Conservation (phyloP, 805 yeast species). For the Saturnispora diversa region DNA sequence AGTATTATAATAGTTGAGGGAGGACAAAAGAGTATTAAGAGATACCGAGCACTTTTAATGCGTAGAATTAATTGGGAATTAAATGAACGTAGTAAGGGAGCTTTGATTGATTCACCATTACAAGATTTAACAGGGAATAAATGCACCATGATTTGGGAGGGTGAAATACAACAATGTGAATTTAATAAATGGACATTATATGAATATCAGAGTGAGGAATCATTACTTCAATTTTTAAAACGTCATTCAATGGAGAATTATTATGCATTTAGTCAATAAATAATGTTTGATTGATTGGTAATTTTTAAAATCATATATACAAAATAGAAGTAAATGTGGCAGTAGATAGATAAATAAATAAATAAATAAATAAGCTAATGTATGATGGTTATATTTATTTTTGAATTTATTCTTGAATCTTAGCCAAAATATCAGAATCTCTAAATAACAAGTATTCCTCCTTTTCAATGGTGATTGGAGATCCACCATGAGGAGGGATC, state of each 20-base stretch:
- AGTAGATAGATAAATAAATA: no score
- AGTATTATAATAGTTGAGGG: constrained; percentile 72
- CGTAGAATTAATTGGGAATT: constrained; percentile 66
- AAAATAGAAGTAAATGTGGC: no score
- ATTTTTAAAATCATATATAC: no score
- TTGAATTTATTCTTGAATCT: constrained; percentile 56
- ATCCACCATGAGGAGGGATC: constrained; percentile 93
- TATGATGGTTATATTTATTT: no score
- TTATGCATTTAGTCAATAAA: no score
- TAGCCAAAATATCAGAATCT: constrained; percentile 92
- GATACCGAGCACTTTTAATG: constrained; percentile 53
- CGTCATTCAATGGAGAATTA: constrained; percentile 51
- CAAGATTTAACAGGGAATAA: constrained; percentile 37
- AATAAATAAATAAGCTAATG: no score
- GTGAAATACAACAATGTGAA: constrained; percentile 43
- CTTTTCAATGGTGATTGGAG: constrained; percentile 68
- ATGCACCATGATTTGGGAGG: constrained; percentile 61
- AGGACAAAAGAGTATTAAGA: constrained; percentile 49
- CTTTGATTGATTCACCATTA: constrained; percentile 7
- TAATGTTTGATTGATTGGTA: no score
- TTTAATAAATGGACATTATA: constrained; percentile 68
- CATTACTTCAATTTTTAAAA: constrained; percentile 8
- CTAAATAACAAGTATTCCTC: constrained; percentile 62
- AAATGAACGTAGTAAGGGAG: constrained; percentile 31
- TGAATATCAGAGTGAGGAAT: constrained; percentile 22